Evolutionary conservation across 441 rosid genomes (phyloP).

Genomic region (Populus trichocarpa): DNA sequence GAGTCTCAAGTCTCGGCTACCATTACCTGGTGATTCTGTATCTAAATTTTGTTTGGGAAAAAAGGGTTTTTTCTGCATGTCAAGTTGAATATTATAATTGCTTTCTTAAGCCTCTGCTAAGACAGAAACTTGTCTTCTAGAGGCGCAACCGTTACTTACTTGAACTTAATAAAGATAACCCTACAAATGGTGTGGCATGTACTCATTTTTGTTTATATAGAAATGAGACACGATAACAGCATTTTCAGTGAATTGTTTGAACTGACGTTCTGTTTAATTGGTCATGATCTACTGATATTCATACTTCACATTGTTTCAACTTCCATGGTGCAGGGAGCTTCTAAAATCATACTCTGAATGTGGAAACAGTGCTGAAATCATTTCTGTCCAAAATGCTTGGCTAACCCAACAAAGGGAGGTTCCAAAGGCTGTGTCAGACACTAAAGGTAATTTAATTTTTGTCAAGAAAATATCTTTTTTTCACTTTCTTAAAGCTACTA

Average conservation of each 20-base stretch:
- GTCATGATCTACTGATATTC: not conserved
- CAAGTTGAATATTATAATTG: not conserved
- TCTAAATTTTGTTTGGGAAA: not conserved
- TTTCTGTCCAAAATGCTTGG: conserved; percentile 84
- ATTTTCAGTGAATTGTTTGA: not conserved
- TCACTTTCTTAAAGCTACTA: not conserved
- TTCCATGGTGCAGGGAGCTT: conserved; percentile 58
- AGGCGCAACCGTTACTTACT: not conserved
- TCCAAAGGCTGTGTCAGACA: conserved; percentile 41
- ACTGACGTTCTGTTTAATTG: not conserved
- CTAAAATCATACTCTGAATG: conserved; percentile 78
- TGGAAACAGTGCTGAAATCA: conserved; percentile 66
- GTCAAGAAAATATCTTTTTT: not conserved
- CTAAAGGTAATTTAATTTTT: conserved; percentile 38
- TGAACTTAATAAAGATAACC: not conserved
- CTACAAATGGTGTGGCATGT: not conserved
- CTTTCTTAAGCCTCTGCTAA: not conserved
- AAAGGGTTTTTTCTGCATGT: not conserved
- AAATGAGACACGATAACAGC: not conserved
- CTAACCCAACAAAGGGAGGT: conserved; percentile 64
- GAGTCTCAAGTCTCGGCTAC: not conserved
- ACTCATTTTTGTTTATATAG: not conserved
- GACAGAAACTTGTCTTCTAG: not conserved
- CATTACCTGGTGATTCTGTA: not conserved
- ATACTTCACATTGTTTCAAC: not conserved